Base-by-base conservation (phyloP, 495 filamentous ascomycete genomes). In the Tuber magnatum region DNA sequence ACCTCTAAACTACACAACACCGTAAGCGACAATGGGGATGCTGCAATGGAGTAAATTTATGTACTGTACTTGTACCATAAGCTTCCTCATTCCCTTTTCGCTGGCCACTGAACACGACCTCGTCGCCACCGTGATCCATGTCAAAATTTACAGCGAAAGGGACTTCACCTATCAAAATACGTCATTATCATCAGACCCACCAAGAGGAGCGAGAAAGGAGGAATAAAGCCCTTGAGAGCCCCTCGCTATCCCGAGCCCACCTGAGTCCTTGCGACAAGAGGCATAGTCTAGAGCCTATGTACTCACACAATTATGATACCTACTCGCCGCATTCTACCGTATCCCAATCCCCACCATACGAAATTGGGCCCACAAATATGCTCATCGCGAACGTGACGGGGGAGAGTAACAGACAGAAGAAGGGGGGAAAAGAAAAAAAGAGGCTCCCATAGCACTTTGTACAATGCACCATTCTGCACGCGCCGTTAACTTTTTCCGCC, bases 381-480 rank as follows among this genome's bases (percentile, higher is more conserved):
- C 56, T 35, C 56, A 65, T 20, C 56, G 5, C 28, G 16, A 18
- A 16, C 28, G 3, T 10, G 56, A 18, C 56, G 14, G n/a, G 4
- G 10, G 22, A 32, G 51, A 61, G 10, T 5, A 3, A 51, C 46
- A 70, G 74, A 75, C 41, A 68, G 69, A 68, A 42, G 10, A 74
- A 44, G 56, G 32, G 51, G 10, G 14, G 42, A n/a, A 38, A 76
- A 70, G 5, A 42, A 69, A 75, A 71, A 76, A 70, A 56, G 44
- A 40, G 28, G 28, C 20, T 39, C 51, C 38, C 46, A 40, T 69
- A 69, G 68, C 75, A 48, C 40, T 65, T 68, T 71, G 42, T 22
- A 70, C 51, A 28, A 32, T 61, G 14, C 56, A 65, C 28, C 28
- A 65, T 65, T 10, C 56, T 20, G 56, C 56, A 35, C 35, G 56